Percentiles rank a stretch among this genome's conserved stretches.
These are phyloP conservation scores for Fusarium circinatum DNA, from an alignment of 2,329 filamentous ascomycete species.

Conservation along the genomic window DNA sequence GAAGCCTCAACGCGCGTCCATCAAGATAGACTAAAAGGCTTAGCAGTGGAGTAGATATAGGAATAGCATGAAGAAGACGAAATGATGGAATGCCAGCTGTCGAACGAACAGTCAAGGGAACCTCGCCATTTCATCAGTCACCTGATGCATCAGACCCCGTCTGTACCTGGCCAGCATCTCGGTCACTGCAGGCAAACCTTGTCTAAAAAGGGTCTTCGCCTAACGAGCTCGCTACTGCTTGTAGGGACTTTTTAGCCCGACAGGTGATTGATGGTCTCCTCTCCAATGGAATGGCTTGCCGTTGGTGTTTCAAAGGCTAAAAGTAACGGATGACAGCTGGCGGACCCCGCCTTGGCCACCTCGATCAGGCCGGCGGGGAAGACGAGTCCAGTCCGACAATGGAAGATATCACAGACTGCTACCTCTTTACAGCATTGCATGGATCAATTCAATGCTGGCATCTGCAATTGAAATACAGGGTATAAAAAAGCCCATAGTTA, in stretches of 20 bases:
- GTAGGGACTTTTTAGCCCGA: slow-evolving; percentile 25
- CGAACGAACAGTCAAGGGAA: not conserved
- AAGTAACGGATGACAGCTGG: slow-evolving; percentile 18
- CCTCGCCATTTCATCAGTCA: slow-evolving; percentile 24
- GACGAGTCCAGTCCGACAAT: not conserved
- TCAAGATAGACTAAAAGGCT: not conserved
- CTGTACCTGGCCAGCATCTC: not conserved
- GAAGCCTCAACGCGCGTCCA: slow-evolving; percentile 19
- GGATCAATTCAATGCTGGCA: not conserved
- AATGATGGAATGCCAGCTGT: slow-evolving; percentile 16
- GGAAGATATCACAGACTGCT: slow-evolving; percentile 8
- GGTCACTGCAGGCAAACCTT: slow-evolving; percentile 22
- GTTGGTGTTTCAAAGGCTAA: slow-evolving; percentile 1
- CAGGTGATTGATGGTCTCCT: not conserved
- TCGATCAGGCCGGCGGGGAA: not conserved
- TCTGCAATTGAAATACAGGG: not conserved
- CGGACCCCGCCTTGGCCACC: slow-evolving; percentile 10
- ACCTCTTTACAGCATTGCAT: not conserved
- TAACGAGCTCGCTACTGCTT: slow-evolving; percentile 31
- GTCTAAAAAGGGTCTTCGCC: slow-evolving; percentile 11
- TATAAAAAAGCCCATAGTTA: not conserved
- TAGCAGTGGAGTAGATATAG: not conserved
- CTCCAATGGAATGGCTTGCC: slow-evolving; percentile 14
- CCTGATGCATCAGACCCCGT: slow-evolving; percentile 21
- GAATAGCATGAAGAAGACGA: slow-evolving; percentile 5